Evolutionary conservation across 2,329 filamentous ascomycete genomes (phyloP), one percentile per base, ranked within the genome.

Genomic region (Daldinia sp.): DNA sequence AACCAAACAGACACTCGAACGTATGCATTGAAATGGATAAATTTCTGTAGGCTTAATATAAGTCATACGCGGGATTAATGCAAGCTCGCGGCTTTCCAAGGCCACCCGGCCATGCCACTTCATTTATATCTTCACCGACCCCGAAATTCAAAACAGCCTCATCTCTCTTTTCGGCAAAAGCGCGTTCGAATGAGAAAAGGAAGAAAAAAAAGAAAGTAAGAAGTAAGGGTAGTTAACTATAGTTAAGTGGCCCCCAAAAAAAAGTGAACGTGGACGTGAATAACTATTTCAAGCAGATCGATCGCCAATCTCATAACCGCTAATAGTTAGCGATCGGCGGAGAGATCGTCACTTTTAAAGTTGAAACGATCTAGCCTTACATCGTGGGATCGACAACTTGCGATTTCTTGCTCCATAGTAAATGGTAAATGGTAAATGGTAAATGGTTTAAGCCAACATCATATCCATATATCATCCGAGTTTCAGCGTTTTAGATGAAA

Each of bases 21-120:
- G 9, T 20, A 35, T 35, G 12, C 13, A 35, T 37, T 39, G 33
- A 1, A 4, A 20, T 35, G 6, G 26, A n/a, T 23, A 44, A 26
- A 26, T 61, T 62, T 44, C 54, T 55, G 55, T 46, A 63, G 50
- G 50, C 20, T 26, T 64, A 70, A 70, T 67, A 64, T 67, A 65
- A 53, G 53, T 67, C 53, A 61, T 67, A 67, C 64, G 51, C 41
- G 50, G 61, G 51, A 13, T 23, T 37, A 26, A 44, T 57, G 57
- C 54, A 51, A 37, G 53, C 26, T 64, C 58, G 60, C 57, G 54
- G 46, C 53, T 28, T 60, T 57, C 28, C 33, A 48, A 64, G 28
- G 20, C 48, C 41, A 35, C 5, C 7, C 33, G 26, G 4, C 42
- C 42, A 20, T 56, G 50, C 39, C 42, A 7, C 10, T 63, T 41